Evolutionary conservation across 2,329 filamentous ascomycete species (phyloP).

Genomic region (Teratosphaeria zuluensis): DNA sequence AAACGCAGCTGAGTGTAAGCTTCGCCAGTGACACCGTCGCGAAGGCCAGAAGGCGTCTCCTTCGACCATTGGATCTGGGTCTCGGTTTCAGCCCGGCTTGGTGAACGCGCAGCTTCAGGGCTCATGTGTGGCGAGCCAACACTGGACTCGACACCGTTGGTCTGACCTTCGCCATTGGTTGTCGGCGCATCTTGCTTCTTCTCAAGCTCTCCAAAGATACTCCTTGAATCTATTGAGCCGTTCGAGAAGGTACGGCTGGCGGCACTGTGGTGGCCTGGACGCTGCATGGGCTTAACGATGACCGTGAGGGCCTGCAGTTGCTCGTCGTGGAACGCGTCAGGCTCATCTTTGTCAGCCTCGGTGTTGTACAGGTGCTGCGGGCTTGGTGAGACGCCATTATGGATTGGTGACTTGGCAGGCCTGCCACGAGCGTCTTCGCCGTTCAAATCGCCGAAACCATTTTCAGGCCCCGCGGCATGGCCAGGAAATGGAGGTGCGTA

Average conservation of each 20-base stretch:
- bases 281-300: slow-evolving; percentile 33
- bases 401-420: slow-evolving; percentile 21
- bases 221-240: slow-evolving; percentile 45
- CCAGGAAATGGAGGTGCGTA: slow-evolving; percentile 11
- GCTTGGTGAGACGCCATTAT: slow-evolving; percentile 13
- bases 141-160: slow-evolving; percentile 15
- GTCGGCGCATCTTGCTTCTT: slow-evolving; percentile 28
- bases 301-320: slow-evolving; percentile 45
- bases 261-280: slow-evolving; percentile 27
- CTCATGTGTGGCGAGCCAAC: slow-evolving; percentile 1
- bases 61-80: slow-evolving; percentile 42
- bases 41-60: slow-evolving; percentile 34
- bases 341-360: slow-evolving; percentile 18
- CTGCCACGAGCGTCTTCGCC: slow-evolving; percentile 21
- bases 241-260: slow-evolving; percentile 45
- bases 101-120: background rate
- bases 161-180: slow-evolving; percentile 25
- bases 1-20: slow-evolving; percentile 40
- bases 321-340: slow-evolving; percentile 43
- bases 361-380: slow-evolving; percentile 4
- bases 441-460: slow-evolving; percentile 7
- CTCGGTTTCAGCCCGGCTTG: slow-evolving; percentile 10
- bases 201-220: slow-evolving; percentile 40
- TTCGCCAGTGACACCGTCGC: slow-evolving; percentile 37
- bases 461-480: slow-evolving; percentile 12